phyloP scores from a whole-genome alignment of 306 rosid species.

The Acmispon strigosus region DNA sequence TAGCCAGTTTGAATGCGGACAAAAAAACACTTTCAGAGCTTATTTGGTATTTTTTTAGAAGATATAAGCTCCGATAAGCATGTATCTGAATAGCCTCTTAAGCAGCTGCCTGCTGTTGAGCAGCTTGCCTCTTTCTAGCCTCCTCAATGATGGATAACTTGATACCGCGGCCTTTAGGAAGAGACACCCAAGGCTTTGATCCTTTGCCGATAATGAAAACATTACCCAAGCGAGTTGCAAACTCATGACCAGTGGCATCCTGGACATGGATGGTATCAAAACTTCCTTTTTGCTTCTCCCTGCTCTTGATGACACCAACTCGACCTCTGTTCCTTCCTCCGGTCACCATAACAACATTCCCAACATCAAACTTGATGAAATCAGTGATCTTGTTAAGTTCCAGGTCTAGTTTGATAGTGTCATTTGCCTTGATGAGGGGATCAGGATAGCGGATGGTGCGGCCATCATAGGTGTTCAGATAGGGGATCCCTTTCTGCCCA shows the following conservation, averaged over 20 bases:
- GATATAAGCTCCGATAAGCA: too few relatives aligned
- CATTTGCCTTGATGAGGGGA: slow-evolving; percentile 67
- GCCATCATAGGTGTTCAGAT: slow-evolving; percentile 64
- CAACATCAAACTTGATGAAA: slow-evolving; percentile 66
- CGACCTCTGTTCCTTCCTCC: slow-evolving; percentile 68
- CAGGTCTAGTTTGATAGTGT: slow-evolving; percentile 65
- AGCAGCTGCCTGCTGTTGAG: slow-evolving; percentile 34
- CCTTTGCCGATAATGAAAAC: slow-evolving; percentile 63
- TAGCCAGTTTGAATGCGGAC: too few relatives aligned
- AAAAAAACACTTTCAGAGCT: too few relatives aligned
- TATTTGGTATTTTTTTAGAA: too few relatives aligned
- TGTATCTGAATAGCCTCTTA: background rate
- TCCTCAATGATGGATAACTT: slow-evolving; percentile 69
- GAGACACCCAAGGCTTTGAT: slow-evolving; percentile 51
- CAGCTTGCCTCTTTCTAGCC: slow-evolving; percentile 59
- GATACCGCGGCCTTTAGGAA: slow-evolving; percentile 68
- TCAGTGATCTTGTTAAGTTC: slow-evolving; percentile 48
- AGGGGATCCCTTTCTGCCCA: slow-evolving; percentile 71
- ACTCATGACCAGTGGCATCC: slow-evolving; percentile 61
- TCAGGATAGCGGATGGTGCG: slow-evolving; percentile 77
- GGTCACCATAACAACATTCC: slow-evolving; percentile 71
- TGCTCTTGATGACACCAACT: slow-evolving; percentile 60
- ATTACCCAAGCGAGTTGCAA: slow-evolving; percentile 48
- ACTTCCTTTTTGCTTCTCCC: slow-evolving; percentile 64
- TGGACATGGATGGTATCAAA: slow-evolving; percentile 62